Conservation (phyloP, 225 moss, liverwort and hornwort species). For the Climacium dendroides region DNA sequence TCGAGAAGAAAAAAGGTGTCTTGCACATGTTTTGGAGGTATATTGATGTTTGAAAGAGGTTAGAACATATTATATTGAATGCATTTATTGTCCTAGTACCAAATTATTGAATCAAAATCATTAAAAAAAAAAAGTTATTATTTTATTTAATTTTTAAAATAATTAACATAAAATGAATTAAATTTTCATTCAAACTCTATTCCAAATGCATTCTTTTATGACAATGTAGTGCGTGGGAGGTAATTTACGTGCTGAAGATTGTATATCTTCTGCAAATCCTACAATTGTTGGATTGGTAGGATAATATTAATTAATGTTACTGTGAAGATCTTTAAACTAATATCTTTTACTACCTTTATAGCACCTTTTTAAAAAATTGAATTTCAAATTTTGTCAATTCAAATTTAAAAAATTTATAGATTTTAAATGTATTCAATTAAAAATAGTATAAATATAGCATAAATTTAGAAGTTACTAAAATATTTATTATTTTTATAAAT, state of each 20-base stretch:
- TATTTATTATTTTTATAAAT: too few relatives aligned
- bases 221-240: slow-evolving; percentile 14
- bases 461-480: not conserved
- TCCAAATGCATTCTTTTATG: not conserved
- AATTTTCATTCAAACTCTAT: not conserved
- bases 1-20: slow-evolving; percentile 32
- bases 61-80: not conserved
- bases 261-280: not conserved
- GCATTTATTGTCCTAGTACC: not conserved
- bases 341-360: too few relatives aligned
- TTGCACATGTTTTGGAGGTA: slow-evolving; percentile 41
- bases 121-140: too few relatives aligned
- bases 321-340: accelerated
- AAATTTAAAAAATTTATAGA: not conserved
- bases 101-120: not conserved
- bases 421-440: too few relatives aligned
- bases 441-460: accelerated
- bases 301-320: not conserved
- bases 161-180: too few relatives aligned
- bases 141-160: not conserved
- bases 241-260: slow-evolving; percentile 7
- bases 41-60: slow-evolving; percentile 1
- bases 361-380: accelerated
- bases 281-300: slow-evolving; percentile 30
- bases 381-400: too few relatives aligned